Percentiles rank a stretch among this genome's conserved stretches.
phyloP scores from a whole-genome alignment of 2,329 filamentous ascomycete genomes.

The Furcasterigmium furcatum region DNA sequence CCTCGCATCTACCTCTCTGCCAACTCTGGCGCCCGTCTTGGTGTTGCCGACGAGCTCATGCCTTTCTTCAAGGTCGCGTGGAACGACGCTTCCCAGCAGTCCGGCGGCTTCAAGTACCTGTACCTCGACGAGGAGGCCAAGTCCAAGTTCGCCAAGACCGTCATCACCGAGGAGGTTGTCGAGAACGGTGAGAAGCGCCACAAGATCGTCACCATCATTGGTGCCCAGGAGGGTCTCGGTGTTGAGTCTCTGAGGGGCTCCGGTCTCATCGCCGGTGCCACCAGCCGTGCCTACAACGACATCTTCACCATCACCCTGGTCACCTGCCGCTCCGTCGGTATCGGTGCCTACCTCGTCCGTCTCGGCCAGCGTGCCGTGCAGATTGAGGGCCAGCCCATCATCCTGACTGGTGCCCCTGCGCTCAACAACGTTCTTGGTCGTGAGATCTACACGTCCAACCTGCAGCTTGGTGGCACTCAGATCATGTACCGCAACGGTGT shows the following conservation, averaged over 20 bases:
- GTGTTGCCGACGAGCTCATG: constrained; percentile 94
- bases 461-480: constrained; percentile 99
- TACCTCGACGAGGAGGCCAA: constrained; percentile 87
- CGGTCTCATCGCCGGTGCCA: constrained; percentile 96
- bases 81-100: constrained; percentile 80
- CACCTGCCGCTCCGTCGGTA: constrained; percentile 97
- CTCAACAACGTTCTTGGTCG: constrained; percentile 98
- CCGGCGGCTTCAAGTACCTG: constrained; percentile 93
- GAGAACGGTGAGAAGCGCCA: constrained; percentile 88
- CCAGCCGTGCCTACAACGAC: constrained; percentile 94
- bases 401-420: constrained; percentile 93
- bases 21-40: constrained; percentile 97
- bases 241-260: constrained; percentile 97
- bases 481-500: constrained; percentile 99
- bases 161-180: constrained; percentile 72
- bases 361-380: constrained; percentile 98
- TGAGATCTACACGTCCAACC: constrained; percentile 97
- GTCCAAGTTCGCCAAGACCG: constrained; percentile 74
- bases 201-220: constrained; percentile 91
- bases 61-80: constrained; percentile 96
- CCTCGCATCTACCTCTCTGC: constrained; percentile 97
- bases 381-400: constrained; percentile 98
- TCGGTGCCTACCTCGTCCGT: constrained; percentile 97
- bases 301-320: constrained; percentile 98
- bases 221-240: constrained; percentile 92